Evolutionary conservation across 495 filamentous ascomycete species (phyloP).

Genomic region (Aspergillus haitiensis): DNA sequence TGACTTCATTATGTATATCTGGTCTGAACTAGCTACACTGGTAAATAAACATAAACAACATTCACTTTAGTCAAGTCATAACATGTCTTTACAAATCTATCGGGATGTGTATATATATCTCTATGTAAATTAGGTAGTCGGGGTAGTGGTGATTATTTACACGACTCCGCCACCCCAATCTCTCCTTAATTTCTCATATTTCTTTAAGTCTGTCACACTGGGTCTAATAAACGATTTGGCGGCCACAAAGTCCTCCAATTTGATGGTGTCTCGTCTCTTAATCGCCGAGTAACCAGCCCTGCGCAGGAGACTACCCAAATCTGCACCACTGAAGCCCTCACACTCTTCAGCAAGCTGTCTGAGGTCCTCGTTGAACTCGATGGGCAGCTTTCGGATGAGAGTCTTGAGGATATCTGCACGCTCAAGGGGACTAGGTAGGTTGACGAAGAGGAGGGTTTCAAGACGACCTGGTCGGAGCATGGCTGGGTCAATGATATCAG

Average conservation of each 20-base stretch:
- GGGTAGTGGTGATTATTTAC: conserved; percentile 8
- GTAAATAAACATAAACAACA: no score
- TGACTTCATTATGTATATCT: no score
- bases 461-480: conserved; percentile 92
- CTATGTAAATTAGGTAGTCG: not conserved
- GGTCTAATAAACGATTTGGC: conserved; percentile 71
- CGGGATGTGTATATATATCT: not conserved
- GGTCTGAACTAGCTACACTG: no score
- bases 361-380: conserved; percentile 46
- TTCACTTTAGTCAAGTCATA: no score
- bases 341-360: conserved; percentile 67
- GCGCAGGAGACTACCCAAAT: conserved; percentile 74
- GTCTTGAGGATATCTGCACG: conserved; percentile 84
- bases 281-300: conserved; percentile 77
- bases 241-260: conserved; percentile 71
- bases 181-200: conserved; percentile 62
- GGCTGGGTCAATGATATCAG: conserved; percentile 94
- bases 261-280: conserved; percentile 59
- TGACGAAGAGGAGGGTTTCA: conserved; percentile 87
- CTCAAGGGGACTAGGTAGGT: conserved; percentile 75
- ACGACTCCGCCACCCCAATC: conserved; percentile 48
- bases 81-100: no score
- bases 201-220: conserved; percentile 74
- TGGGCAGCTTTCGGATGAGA: conserved; percentile 65
- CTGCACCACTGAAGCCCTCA: conserved; percentile 86